Evolutionary conservation across 1,284 basidiomycete genomes (phyloP), one percentile per base, ranked within the genome.

Genomic region (Pisolithus thermaeus): DNA sequence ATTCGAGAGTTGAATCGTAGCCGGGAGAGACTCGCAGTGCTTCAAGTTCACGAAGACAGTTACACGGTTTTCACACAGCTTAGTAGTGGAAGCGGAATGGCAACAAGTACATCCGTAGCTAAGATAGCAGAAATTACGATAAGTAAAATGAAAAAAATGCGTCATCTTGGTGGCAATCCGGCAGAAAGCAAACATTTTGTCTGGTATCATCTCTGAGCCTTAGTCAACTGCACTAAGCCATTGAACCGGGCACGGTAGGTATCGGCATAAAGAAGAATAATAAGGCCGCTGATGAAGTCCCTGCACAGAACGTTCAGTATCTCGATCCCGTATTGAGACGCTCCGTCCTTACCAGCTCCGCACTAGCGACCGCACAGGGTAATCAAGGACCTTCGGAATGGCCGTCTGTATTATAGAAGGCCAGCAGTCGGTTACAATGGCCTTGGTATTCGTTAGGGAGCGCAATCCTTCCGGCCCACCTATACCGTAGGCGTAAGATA

Each of bases 401-500:
- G 70, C 73, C 0, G 96, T 99, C 63, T 92, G 83, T 42, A 96
- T 73, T 35, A 85, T 63, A 42, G 83, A 82, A 58, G 94, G 92
- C 77, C 87, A 90, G 43, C 88, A 77, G 69, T 99, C 96, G 37
- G 82, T 75, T 39, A 92, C 84, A 46, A 98, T 82, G 14, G 88
- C 87, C 65, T 99, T 98, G 45, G 87, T 76, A 62, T 89, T 89
- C 42, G 92, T 95, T 44, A 99, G 70, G 3, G 86, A 76, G 32
- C 92, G 82, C 37, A 99, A 75, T 23, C 96, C 96, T 73, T 99
- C 96, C 0, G 90, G 87, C 9, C 96, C 96, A 54, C 86, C 87
- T 90, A 56, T 37, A 35, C 46, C 42, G 51, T 38, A 28, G 49
- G 12, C 2, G 30, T 52, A 42, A 58, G 39, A 52, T 51, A 51